A percentile compares a stretch with the other conserved stretches of the same genome.
Evolutionary conservation across 768 basidiomycete species (phyloP).

Genomic region (Tulasnella sp.): DNA sequence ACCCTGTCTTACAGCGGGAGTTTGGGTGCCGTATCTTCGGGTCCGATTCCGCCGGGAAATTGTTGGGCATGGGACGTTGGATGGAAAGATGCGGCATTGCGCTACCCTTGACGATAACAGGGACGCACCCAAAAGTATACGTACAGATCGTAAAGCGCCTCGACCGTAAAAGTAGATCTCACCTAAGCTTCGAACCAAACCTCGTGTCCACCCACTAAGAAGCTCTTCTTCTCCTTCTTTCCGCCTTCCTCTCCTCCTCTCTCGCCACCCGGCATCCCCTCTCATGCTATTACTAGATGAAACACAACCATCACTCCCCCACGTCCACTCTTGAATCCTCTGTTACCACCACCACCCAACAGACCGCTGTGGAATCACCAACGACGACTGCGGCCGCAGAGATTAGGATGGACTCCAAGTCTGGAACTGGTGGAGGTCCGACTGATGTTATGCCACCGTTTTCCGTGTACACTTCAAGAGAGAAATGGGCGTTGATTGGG

Average conservation of each 20-base stretch:
- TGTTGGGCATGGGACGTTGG: not conserved
- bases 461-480: slow-evolving; percentile 16
- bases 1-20: not conserved
- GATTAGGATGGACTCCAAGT: too few species aligned
- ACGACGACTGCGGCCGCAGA: not conserved
- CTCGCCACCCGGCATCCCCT: not conserved
- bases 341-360: not conserved
- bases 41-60: not conserved
- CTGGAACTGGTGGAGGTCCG: not conserved
- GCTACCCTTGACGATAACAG: not conserved
- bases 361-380: not conserved
- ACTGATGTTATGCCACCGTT: not conserved
- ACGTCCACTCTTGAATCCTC: not conserved
- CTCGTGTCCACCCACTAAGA: not conserved
- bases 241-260: not conserved
- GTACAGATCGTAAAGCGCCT: not conserved
- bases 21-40: not conserved
- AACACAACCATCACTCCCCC: not conserved
- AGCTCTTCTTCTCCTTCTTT: not conserved
- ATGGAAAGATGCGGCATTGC: not conserved
- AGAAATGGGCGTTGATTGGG: slow-evolving; percentile 19
- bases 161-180: not conserved
- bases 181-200: not conserved
- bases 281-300: not conserved
- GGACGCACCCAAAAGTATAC: not conserved